Evolutionary conservation across 352 stramenopile genomes (phyloP).

Genomic region (Pythium aristosporum): DNA sequence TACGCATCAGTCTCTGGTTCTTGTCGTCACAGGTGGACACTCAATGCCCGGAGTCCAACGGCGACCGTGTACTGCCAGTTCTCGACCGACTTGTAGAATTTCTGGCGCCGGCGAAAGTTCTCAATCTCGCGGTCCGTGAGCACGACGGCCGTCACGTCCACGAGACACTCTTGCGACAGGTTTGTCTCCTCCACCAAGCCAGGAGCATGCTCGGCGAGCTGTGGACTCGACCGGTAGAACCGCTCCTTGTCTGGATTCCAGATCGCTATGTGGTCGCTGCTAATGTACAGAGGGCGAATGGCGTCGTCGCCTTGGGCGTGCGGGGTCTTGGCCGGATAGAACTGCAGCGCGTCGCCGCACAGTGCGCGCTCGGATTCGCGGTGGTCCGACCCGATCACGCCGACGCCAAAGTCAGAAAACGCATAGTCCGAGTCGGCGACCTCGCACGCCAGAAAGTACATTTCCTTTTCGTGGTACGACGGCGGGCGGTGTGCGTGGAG

Average conservation of each 20-base stretch:
- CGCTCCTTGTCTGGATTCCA: conserved; percentile 38
- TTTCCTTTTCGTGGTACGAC: conserved; percentile 73
- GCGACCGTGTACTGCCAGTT: conserved; percentile 13
- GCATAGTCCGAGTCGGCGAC: conserved; percentile 66
- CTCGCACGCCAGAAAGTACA: conserved; percentile 75
- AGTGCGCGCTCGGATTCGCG: conserved; percentile 38
- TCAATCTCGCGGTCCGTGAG: conserved; percentile 41
- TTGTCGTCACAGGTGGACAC: background rate
- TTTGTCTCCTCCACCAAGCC: conserved; percentile 43
- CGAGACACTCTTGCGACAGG: conserved; percentile 53
- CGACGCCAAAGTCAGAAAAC: conserved; percentile 68
- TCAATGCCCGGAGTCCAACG: background rate
- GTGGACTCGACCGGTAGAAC: conserved; percentile 50
- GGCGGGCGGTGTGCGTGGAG: conserved; percentile 30
- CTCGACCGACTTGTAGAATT: conserved; percentile 33
- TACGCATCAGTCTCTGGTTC: background rate
- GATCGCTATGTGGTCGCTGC: conserved; percentile 54
- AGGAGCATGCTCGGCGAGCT: conserved; percentile 47
- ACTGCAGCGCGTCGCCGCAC: conserved; percentile 61
- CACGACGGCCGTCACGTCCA: conserved; percentile 43
- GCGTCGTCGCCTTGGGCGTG: conserved; percentile 18
- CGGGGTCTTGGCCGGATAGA: conserved; percentile 38
- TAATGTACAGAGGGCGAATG: conserved; percentile 52
- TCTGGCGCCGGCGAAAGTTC: conserved; percentile 42
- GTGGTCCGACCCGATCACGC: conserved; percentile 45